A percentile compares a stretch with the other conserved stretches of the same genome.
phyloP scores from a whole-genome alignment of 2,329 filamentous ascomycete genomes.

The Arthrobotrys musiformis region DNA sequence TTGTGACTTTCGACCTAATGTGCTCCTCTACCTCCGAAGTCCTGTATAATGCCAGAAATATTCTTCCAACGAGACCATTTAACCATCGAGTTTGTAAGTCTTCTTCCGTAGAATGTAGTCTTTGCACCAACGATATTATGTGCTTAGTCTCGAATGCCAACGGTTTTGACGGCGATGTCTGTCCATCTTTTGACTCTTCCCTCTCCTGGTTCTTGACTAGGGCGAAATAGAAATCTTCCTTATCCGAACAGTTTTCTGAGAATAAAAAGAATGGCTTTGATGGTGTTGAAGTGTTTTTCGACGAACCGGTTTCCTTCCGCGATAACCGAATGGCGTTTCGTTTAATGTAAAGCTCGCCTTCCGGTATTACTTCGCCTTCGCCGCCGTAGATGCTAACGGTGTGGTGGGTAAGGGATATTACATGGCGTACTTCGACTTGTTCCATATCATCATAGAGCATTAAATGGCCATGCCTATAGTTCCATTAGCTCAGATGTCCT shows the following conservation, averaged over 20 bases:
- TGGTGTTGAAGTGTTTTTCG: slow-evolving; percentile 65
- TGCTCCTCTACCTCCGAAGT: slow-evolving; percentile 82
- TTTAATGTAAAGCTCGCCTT: slow-evolving; percentile 96
- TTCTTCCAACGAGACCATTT: slow-evolving; percentile 86
- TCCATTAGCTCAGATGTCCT: slow-evolving; percentile 27
- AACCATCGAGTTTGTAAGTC: slow-evolving; percentile 91
- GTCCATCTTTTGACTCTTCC: slow-evolving; percentile 62
- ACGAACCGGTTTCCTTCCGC: slow-evolving; percentile 71
- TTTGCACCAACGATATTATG: slow-evolving; percentile 88
- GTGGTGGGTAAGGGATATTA: slow-evolving; percentile 91
- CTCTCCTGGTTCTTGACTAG: slow-evolving; percentile 85
- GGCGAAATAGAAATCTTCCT: slow-evolving; percentile 98
- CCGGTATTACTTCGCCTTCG: slow-evolving; percentile 73
- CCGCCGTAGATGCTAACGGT: slow-evolving; percentile 85
- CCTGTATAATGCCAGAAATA: slow-evolving; percentile 89
- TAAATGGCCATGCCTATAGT: slow-evolving; percentile 82
- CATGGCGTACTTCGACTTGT: slow-evolving; percentile 93
- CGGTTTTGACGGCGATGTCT: slow-evolving; percentile 70
- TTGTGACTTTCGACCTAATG: slow-evolving; percentile 86
- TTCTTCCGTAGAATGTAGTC: slow-evolving; percentile 89
- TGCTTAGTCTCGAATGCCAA: slow-evolving; percentile 83
- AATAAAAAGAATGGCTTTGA: slow-evolving; percentile 89
- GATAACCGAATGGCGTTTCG: slow-evolving; percentile 85
- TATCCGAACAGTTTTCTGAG: slow-evolving; percentile 92
- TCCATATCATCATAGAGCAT: slow-evolving; percentile 98